A percentile compares a stretch with the other conserved stretches of the same genome.
These are phyloP conservation scores for Sequoiadendron giganteum DNA, from an alignment of 75 land plant genomes.

Conservation along the genomic window DNA sequence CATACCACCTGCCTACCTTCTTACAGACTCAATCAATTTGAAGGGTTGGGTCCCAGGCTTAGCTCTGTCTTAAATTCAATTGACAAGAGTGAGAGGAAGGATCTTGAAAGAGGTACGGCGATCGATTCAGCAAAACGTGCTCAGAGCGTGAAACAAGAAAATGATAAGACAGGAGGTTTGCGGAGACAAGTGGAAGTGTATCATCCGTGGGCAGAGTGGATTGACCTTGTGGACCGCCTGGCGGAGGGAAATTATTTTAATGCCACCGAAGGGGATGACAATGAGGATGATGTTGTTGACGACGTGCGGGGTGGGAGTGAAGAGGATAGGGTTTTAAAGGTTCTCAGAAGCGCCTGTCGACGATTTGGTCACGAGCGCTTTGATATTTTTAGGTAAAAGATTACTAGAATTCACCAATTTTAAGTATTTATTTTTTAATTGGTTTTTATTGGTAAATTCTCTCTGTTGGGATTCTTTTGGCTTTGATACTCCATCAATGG, in stretches of 20 bases:
- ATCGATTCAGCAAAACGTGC: background rate
- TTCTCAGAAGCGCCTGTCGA: background rate
- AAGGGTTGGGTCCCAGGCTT: background rate
- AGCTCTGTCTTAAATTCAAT: background rate
- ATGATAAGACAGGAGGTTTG: background rate
- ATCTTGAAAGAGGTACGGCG: background rate
- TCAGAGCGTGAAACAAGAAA: background rate
- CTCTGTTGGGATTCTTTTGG: too few relatives aligned
- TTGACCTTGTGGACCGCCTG: constrained; percentile 1
- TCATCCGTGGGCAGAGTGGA: constrained; percentile 6
- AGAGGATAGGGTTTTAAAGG: background rate
- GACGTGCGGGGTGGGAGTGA: background rate
- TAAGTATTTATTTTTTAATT: too few relatives aligned
- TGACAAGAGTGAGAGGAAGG: background rate
- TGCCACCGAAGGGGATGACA: background rate
- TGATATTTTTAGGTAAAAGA: background rate
- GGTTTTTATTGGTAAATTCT: too few relatives aligned
- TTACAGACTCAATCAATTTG: background rate
- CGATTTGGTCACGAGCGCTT: constrained; percentile 7
- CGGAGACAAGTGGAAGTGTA: background rate
- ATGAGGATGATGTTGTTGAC: background rate
- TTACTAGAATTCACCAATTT: too few relatives aligned
- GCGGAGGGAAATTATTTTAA: background rate
- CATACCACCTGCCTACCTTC: background rate
- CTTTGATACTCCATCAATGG: too few relatives aligned